Base-by-base conservation (phyloP, 176 grass and related monocot genomes). In the Avena sativa region DNA sequence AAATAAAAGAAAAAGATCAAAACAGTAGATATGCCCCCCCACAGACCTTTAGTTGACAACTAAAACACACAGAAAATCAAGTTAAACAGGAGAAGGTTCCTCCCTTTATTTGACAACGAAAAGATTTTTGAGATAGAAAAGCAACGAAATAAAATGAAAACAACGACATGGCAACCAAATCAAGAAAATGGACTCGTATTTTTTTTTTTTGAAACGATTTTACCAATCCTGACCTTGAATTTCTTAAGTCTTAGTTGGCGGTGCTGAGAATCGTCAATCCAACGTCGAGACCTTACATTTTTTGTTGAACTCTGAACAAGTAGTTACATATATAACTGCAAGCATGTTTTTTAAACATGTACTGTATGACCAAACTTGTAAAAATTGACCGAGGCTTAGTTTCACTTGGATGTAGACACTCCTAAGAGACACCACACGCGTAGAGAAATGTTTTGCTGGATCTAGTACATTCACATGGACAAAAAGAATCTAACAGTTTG, bases 21-120 rank as follows among this genome's bases (percentile, higher is more conserved):
- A 67, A 80, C 49, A 74, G 30, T 23, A 73, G 68, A 44, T 73
- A 19, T 51, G 66, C 0, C 32, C 8, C 65, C 20, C 50, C 23
- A 65, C 12, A 64, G 16, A 49, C 26, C 36, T 85, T 81, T 75
- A 59, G 64, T 46, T 79, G 81, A 55, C 64, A 89, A n/a, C 80
- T 78, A 69, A 66, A 17, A 77, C 44, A 38, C 59, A 76, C 7
- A 58, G 12, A 83, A 56, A 57, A 78, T 73, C 28, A 79, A 79
- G 3, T 72, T 34, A 78, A 83, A 71, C 66, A 73, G 75, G 30
- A 34, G 32, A 78, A 34, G 34, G 23, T 25, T 55, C 43, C 43
- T 40, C 43, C 79, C 65, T 89, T 79, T 74, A 47, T 64, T 53
- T 30, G n/a, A 63, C 17, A 38, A 40, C 43, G 10, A 78, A 83